Base-by-base conservation (phyloP, 805 yeast species). In the Saturnispora dispora region DNA sequence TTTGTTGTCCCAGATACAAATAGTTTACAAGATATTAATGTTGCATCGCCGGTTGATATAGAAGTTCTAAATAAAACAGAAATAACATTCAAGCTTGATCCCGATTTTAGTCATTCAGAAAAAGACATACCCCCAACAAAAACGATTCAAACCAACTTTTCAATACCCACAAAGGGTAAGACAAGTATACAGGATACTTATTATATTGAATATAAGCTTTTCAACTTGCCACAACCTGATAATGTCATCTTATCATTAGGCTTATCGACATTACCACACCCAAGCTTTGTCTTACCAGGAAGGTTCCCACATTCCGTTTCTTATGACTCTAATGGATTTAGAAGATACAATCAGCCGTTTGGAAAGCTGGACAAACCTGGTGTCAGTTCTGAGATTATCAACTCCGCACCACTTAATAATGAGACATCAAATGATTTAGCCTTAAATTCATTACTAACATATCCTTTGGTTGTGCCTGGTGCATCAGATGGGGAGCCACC, bases 251-350 rank as follows among this genome's bases (percentile, higher is more conserved):
- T 91, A 1, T 79, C 96, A 0, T 72, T 93, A 18, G 99, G 99
- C 0, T 62, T 93, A 3, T 76, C 90, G 0, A 79, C 95, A 0
- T 79, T 81, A 55, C 99, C 99, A 6, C 93, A 93, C 61, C 99
- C 99, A 2, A 81, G 84, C 67, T 93, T 93, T 68, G 74, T 97
- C 58, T 71, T 93, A 39, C 98, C 99, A 0, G 99, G 99, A 0
- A 78, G 93, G 61, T 96, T 89, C 60, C 76, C 83, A 42, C 84
- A 81, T 64, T 88, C 96, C 0, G 73, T 88, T 3, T 78, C 89
- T n/a, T 93, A 91, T 66, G 96, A 89, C 55, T 85, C 95, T 5
- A 77, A 77, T 49, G 99, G 98, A 3, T 73, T 77, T 53, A 75
- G 95, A 52, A 75, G 97, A 50, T 76, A 79, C 55, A 88, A 87